Conservation (phyloP, 768 basidiomycete genomes). For the Hericium alpestre region DNA sequence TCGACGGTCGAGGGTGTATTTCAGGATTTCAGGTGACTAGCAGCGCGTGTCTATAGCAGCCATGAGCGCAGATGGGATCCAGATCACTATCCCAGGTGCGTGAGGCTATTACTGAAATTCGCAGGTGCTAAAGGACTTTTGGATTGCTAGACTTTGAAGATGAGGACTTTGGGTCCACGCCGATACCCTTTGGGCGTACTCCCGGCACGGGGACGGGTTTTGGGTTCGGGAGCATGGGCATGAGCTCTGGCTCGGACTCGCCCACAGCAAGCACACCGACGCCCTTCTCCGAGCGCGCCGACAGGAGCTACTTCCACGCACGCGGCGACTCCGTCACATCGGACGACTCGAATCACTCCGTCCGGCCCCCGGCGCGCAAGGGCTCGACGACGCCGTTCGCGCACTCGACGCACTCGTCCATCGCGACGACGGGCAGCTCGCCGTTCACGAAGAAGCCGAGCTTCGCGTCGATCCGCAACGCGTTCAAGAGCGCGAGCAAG, state of each 20-base stretch:
- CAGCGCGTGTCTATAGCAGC: neutral
- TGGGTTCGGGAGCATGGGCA: slow-evolving; percentile 17
- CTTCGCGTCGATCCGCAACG: slow-evolving; percentile 79
- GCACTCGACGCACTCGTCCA: slow-evolving; percentile 64
- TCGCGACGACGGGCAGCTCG: slow-evolving; percentile 29
- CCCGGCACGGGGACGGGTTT: slow-evolving; percentile 23
- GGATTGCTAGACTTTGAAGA: slow-evolving; percentile 60
- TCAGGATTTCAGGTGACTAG: no score
- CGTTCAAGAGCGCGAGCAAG: slow-evolving; percentile 63
- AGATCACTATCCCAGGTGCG: slow-evolving; percentile 39
- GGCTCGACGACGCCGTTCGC: slow-evolving; percentile 46
- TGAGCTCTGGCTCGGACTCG: slow-evolving; percentile 49
- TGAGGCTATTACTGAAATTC: slow-evolving; percentile 5
- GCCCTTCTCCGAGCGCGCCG: slow-evolving; percentile 31
- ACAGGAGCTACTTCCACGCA: slow-evolving; percentile 61
- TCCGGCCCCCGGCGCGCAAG: slow-evolving; percentile 25
- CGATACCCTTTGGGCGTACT: slow-evolving; percentile 61
- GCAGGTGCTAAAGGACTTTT: neutral
- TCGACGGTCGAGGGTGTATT: no score
- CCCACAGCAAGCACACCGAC: slow-evolving; percentile 50
- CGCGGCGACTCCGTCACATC: slow-evolving; percentile 75
- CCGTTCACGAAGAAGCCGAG: slow-evolving; percentile 73
- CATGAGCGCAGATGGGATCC: slow-evolving; percentile 31
- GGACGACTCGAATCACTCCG: slow-evolving; percentile 61
- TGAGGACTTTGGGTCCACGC: slow-evolving; percentile 51